Evolutionary conservation across 78 protist genomes (phyloP).

Genomic region (Capsaspora owczarzaki): DNA sequence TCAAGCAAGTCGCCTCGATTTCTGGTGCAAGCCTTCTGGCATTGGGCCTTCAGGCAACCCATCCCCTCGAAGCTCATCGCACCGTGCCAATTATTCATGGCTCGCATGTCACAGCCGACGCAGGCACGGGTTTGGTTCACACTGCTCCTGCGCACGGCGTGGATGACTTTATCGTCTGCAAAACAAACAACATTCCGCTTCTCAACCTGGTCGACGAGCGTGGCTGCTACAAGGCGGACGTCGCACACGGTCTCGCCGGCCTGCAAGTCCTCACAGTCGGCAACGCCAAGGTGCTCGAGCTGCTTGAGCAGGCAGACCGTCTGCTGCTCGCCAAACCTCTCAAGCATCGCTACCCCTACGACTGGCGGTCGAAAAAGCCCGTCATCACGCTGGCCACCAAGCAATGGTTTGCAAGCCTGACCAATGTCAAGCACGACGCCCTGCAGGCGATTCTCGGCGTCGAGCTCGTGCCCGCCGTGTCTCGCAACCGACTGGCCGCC

Average conservation of each 20-base stretch:
- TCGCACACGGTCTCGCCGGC: slow-evolving; percentile 6
- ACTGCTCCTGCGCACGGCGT: slow-evolving; percentile 92
- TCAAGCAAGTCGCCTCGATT: too few species aligned
- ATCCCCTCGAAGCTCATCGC: not conserved
- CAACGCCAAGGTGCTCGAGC: too few species aligned
- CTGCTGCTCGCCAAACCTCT: too few species aligned
- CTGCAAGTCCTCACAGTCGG: too few species aligned
- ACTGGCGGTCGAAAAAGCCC: slow-evolving; percentile 91
- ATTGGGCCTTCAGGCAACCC: not conserved
- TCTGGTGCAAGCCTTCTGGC: too few species aligned
- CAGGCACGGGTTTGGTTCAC: slow-evolving; percentile 90
- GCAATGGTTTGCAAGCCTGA: slow-evolving; percentile 69
- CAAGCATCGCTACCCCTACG: slow-evolving; percentile 90
- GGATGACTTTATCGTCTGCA: slow-evolving; percentile 64
- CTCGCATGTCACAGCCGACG: not conserved
- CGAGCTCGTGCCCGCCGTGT: not conserved
- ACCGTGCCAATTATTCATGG: not conserved
- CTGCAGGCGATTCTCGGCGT: slow-evolving; percentile 12
- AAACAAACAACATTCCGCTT: not conserved
- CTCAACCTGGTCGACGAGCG: slow-evolving; percentile 36
- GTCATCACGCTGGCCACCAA: slow-evolving; percentile 64
- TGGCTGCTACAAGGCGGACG: slow-evolving; percentile 48
- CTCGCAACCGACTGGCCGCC: slow-evolving; percentile 10
- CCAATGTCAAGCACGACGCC: slow-evolving; percentile 26
- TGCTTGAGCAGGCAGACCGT: too few species aligned